Base-by-base conservation (phyloP, 1,139 yeast genomes). In the Lodderomyces beijingensis region DNA sequence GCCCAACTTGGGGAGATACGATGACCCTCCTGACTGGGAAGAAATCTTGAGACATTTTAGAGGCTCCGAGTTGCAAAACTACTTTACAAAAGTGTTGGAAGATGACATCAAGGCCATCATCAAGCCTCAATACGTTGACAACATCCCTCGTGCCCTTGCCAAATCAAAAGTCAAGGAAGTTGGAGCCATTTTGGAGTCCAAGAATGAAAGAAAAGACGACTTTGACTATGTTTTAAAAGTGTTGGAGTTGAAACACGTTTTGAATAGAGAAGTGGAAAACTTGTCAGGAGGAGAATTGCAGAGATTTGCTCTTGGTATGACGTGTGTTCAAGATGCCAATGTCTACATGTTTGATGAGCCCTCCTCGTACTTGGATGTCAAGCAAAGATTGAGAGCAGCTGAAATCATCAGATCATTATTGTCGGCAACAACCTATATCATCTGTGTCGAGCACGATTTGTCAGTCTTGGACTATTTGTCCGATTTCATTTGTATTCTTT, bases 341-440 rank as follows among this genome's bases (percentile, higher is more conserved):
- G 97, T 91, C 31, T 91, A 91, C 65, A 91, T 91, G 98, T 91
- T 91, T 61, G 98, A 91, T 67, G 98, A 91, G 69, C 98, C 98
- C 33, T 89, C 97, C 17, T 91, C 98, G 10, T 91, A 91, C 65
- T 70, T 91, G 61, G 98, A 91, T 74, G 97, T 91, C 45, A 91
- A 91, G 66, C 98, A 91, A 67, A 91, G 98, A 78, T 77, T 91
- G 60, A 85, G 93, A 55, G 98, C 98, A 36, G 98, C 98, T 38
- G 81, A 79, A 61, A 79, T 87, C 54, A 91, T 91, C 51, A 81
- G 98, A 65, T 79, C 93, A 17, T 70, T 91, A 45, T 70, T 89
- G 50, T 71, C 65, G 39, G 77, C 91, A 34, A 76, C 88, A 32
- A 72, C 76, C 22, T 87, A 87, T 54, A 93, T 91, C 46, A 91